A percentile compares a stretch with the other conserved stretches of the same genome.
Evolutionary conservation across 2,329 filamentous ascomycete species (phyloP).

Genomic region (Reticulascus tulasneorum): DNA sequence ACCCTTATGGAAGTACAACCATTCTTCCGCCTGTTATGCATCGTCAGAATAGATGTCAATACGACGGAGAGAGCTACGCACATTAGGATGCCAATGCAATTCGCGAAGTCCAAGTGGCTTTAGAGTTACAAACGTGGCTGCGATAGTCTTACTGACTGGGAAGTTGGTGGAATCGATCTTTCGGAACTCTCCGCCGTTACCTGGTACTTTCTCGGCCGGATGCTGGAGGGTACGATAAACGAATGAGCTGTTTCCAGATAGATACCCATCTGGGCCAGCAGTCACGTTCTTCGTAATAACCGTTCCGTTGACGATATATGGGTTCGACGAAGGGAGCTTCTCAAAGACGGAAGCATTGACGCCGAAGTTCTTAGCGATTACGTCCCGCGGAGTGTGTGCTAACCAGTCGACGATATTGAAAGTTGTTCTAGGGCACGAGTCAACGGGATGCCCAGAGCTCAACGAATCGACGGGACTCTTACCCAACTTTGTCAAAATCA

Average conservation of each 20-base stretch:
- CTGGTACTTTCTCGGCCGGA: constrained; percentile 52
- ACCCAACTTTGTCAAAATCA: constrained; percentile 61
- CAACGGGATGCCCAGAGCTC: background rate
- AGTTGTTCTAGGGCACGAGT: constrained; percentile 48
- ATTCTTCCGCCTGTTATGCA: constrained; percentile 55
- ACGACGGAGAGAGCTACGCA: constrained; percentile 25
- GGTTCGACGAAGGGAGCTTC: constrained; percentile 51
- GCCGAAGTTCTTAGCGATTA: constrained; percentile 68
- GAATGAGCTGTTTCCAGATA: constrained; percentile 54
- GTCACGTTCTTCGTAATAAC: constrained; percentile 44
- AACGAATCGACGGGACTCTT: constrained; percentile 13
- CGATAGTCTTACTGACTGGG: constrained; percentile 61
- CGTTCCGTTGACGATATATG: constrained; percentile 59
- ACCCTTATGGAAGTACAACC: constrained; percentile 67
- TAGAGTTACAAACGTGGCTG: constrained; percentile 59
- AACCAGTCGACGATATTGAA: constrained; percentile 72
- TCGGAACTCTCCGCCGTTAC: constrained; percentile 56
- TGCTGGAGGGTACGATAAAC: constrained; percentile 58
- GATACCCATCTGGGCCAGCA: constrained; percentile 29
- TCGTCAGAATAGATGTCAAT: background rate
- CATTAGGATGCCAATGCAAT: constrained; percentile 68
- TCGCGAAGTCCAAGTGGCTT: constrained; percentile 61
- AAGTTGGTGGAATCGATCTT: constrained; percentile 67
- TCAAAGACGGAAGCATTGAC: constrained; percentile 57
- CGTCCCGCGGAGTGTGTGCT: constrained; percentile 56